phyloP scores from a whole-genome alignment of 805 yeast genomes.

The Candida xyloterini region DNA sequence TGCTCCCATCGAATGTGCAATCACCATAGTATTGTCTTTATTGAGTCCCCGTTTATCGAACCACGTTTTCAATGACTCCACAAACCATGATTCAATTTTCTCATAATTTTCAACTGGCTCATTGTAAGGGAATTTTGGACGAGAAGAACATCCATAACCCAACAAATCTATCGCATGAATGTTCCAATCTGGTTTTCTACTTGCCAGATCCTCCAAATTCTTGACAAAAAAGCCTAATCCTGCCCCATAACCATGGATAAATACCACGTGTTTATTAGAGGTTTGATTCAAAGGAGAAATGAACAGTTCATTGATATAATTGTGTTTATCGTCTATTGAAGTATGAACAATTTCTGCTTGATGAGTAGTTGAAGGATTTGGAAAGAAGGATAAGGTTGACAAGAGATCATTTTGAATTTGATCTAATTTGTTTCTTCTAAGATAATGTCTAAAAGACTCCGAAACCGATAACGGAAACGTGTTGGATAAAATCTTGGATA shows the following conservation, averaged over 20 bases:
- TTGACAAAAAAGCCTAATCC: constrained; percentile 78
- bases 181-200: constrained; percentile 50
- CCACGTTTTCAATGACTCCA: constrained; percentile 67
- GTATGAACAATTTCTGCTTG: constrained; percentile 49
- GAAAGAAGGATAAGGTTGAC: constrained; percentile 53
- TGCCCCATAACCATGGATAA: constrained; percentile 93
- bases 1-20: constrained; percentile 94
- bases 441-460: constrained; percentile 55
- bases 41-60: constrained; percentile 38
- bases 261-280: constrained; percentile 51
- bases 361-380: constrained; percentile 48
- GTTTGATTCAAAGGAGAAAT: constrained; percentile 40
- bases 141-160: constrained; percentile 87
- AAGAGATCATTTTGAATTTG: constrained; percentile 45
- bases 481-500: constrained; percentile 48
- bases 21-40: constrained; percentile 48
- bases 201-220: constrained; percentile 48
- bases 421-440: constrained; percentile 26
- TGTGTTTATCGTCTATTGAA: constrained; percentile 42
- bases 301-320: constrained; percentile 73
- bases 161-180: constrained; percentile 83
- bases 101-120: constrained; percentile 38
- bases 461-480: constrained; percentile 55
- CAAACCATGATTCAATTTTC: constrained; percentile 60
- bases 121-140: constrained; percentile 61